phyloP scores from a whole-genome alignment of 768 basidiomycete species.

The Sporobolomyces roseus region DNA sequence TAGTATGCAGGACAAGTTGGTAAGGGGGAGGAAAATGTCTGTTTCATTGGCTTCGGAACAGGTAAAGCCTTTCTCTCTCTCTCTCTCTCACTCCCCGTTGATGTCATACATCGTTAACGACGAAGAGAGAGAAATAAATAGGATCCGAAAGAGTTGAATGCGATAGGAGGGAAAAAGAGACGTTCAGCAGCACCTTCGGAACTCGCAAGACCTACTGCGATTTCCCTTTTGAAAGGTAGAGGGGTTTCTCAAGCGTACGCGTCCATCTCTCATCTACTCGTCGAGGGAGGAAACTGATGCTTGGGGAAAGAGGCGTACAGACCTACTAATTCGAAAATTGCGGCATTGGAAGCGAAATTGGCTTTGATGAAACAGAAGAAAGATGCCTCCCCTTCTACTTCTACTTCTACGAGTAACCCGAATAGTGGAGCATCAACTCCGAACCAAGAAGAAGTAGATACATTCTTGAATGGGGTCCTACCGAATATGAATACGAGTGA shows the following conservation, averaged over 20 bases:
- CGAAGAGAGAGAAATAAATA: too few species aligned
- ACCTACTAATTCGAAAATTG: slow-evolving; percentile 84
- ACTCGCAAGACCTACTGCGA: slow-evolving; percentile 67
- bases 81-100: too few species aligned
- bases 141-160: not conserved
- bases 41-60: slow-evolving; percentile 85
- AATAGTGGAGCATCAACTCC: not conserved
- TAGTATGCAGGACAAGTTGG: slow-evolving; percentile 68
- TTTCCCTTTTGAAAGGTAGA: slow-evolving; percentile 79
- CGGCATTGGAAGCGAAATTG: slow-evolving; percentile 92
- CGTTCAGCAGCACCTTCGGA: slow-evolving; percentile 50
- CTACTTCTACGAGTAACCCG: not conserved
- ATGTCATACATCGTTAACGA: too few species aligned
- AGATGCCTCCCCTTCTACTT: not conserved
- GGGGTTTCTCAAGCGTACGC: slow-evolving; percentile 56
- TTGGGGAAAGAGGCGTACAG: not conserved
- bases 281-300: not conserved
- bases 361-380: slow-evolving; percentile 56
- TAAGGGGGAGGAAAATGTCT: slow-evolving; percentile 80
- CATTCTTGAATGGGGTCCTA: slow-evolving; percentile 1
- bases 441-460: not conserved
- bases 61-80: slow-evolving; percentile 48
- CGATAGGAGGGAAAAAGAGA: not conserved
- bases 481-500: not conserved
- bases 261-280: not conserved